Evolutionary conservation across 345 rosid species (phyloP).

Genomic region (Populus davidiana): DNA sequence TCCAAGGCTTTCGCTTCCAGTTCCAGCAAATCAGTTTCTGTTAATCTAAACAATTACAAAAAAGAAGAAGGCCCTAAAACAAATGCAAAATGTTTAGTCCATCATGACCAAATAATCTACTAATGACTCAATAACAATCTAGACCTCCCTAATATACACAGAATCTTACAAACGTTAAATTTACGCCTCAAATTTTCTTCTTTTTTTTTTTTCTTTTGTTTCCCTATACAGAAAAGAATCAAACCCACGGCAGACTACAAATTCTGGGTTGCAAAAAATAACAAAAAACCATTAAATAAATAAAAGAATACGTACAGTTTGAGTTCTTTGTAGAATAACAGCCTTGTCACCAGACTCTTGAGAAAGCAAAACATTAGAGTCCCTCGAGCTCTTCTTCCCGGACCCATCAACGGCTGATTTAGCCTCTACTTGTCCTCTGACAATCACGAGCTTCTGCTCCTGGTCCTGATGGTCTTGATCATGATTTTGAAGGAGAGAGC

Average conservation of each 20-base stretch:
- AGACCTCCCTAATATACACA: background rate
- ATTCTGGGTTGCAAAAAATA: background rate
- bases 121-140: background rate
- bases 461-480: slow-evolving; percentile 2
- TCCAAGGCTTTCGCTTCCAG: no score
- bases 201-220: background rate
- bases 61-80: background rate
- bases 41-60: background rate
- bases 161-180: background rate
- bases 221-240: background rate
- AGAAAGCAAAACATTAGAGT: slow-evolving; percentile 42
- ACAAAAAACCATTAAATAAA: background rate
- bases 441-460: slow-evolving; percentile 43
- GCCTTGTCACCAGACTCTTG: slow-evolving; percentile 79
- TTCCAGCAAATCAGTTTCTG: background rate
- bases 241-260: background rate
- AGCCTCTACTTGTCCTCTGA: slow-evolving; percentile 62
- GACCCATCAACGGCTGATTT: slow-evolving; percentile 45
- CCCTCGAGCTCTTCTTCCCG: slow-evolving; percentile 43
- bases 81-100: background rate
- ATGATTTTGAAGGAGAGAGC: slow-evolving; percentile 37
- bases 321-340: slow-evolving; percentile 72
- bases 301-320: slow-evolving; percentile 47
- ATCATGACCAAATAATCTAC: background rate
- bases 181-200: background rate